Evolutionary conservation across 495 filamentous ascomycete species (phyloP).

Genomic region (Neurospora discreta): DNA sequence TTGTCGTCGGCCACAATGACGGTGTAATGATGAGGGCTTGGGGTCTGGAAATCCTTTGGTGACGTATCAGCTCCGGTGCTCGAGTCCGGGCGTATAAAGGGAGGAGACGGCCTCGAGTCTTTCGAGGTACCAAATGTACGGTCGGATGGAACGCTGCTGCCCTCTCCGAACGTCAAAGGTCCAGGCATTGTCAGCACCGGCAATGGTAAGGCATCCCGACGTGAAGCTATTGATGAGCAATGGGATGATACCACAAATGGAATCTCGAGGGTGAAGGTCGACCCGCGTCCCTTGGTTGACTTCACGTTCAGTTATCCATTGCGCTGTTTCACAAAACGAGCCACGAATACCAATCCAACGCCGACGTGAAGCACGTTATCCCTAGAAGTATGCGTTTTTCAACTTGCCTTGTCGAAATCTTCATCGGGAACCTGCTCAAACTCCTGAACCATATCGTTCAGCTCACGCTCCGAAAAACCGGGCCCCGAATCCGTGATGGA

Average conservation of each 20-base stretch:
- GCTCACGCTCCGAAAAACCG: constrained; percentile 53
- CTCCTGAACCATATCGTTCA: constrained; percentile 65
- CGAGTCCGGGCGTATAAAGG: neutral
- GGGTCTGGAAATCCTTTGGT: constrained; percentile 3
- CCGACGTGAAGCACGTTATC: constrained; percentile 12
- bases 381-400: neutral
- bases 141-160: constrained; percentile 1
- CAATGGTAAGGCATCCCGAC: constrained; percentile 12
- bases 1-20: constrained; percentile 79
- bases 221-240: constrained; percentile 7
- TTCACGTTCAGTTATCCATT: constrained; percentile 12
- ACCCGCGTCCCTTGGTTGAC: constrained; percentile 11
- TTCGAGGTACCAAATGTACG: neutral
- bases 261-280: constrained; percentile 16
- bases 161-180: neutral
- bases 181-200: constrained; percentile 12
- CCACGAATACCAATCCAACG: constrained; percentile 12
- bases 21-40: constrained; percentile 32
- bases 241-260: constrained; percentile 17
- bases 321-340: constrained; percentile 15
- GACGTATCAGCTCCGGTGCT: neutral
- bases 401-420: constrained; percentile 36
- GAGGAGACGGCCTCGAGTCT: neutral
- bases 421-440: constrained; percentile 63
- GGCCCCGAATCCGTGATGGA: constrained; percentile 58